These are phyloP conservation scores for Euphorbia pulcherrima DNA, from an alignment of 345 rosid species.

Conservation along the genomic window DNA sequence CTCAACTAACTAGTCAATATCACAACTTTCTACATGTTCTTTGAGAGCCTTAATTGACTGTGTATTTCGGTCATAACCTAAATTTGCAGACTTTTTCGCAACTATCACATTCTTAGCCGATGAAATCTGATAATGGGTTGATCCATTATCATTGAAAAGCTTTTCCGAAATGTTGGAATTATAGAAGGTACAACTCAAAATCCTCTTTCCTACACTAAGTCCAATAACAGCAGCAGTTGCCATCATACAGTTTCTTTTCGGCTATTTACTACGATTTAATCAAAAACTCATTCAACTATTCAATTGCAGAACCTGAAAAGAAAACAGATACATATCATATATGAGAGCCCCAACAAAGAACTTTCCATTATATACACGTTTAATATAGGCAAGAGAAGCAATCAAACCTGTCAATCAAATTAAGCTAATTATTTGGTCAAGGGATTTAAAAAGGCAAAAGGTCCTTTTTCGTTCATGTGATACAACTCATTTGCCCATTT, in stretches of 20 bases:
- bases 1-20: conserved; percentile 56
- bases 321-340: not conserved
- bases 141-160: conserved; percentile 41
- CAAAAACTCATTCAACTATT: not conserved
- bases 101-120: conserved; percentile 38
- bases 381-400: too few relatives aligned
- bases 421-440: too few relatives aligned
- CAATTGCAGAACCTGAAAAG: not conserved
- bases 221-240: conserved; percentile 82
- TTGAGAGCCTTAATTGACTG: conserved; percentile 60
- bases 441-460: too few relatives aligned
- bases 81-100: conserved; percentile 51
- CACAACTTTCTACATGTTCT: conserved; percentile 45
- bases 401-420: too few relatives aligned
- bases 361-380: not conserved
- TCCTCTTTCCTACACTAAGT: conserved; percentile 68
- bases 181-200: conserved; percentile 61
- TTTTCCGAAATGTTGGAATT: conserved; percentile 55
- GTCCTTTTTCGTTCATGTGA: too few relatives aligned
- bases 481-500: too few relatives aligned
- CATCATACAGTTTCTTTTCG: conserved; percentile 48
- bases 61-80: conserved; percentile 37
- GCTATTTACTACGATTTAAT: too few relatives aligned
- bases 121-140: conserved; percentile 37
- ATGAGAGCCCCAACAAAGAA: conserved; percentile 3